phyloP scores from a whole-genome alignment of 139 green algal species.

The Pedinophyceae sp. region DNA sequence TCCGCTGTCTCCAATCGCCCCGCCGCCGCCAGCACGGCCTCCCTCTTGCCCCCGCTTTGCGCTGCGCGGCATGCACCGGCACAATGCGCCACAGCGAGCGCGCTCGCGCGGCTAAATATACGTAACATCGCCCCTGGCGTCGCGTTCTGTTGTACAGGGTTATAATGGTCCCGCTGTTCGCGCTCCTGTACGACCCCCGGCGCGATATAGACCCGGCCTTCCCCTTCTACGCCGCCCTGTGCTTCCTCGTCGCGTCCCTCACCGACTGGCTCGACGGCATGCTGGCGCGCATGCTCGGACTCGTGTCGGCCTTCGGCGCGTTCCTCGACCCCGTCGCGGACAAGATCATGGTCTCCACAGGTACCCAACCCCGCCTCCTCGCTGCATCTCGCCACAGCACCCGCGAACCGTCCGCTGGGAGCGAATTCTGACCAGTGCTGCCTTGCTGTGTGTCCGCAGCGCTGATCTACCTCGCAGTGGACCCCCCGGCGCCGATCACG shows the following conservation, averaged over 20 bases:
- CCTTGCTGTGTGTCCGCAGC: not conserved
- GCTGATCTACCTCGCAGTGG: conserved; percentile 17
- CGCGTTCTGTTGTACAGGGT: too few relatives aligned
- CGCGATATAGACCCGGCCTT: too few relatives aligned
- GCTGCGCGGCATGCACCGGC: not conserved
- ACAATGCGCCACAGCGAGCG: not conserved
- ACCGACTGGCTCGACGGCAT: conserved; percentile 2
- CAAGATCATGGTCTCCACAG: not conserved
- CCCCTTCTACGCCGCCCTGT: not conserved
- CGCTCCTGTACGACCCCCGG: not conserved
- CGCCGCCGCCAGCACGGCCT: too few relatives aligned
- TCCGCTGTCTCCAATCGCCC: not conserved
- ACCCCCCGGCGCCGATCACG: conserved; percentile 15
- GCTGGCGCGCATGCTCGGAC: not conserved
- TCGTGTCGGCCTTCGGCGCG: not conserved
- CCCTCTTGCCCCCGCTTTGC: too few relatives aligned
- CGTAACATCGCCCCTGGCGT: too few relatives aligned
- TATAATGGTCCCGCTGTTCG: too few relatives aligned
- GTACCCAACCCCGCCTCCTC: not conserved
- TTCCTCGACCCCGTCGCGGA: conserved; percentile 5
- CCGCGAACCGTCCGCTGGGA: too few relatives aligned
- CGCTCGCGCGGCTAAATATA: too few relatives aligned
- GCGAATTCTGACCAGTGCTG: too few relatives aligned
- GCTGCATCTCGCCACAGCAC: too few relatives aligned
- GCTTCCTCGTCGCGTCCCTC: conserved; percentile 1